Evolutionary conservation across 1,284 basidiomycete species (phyloP).

Genomic region (Stereum hirsutum): DNA sequence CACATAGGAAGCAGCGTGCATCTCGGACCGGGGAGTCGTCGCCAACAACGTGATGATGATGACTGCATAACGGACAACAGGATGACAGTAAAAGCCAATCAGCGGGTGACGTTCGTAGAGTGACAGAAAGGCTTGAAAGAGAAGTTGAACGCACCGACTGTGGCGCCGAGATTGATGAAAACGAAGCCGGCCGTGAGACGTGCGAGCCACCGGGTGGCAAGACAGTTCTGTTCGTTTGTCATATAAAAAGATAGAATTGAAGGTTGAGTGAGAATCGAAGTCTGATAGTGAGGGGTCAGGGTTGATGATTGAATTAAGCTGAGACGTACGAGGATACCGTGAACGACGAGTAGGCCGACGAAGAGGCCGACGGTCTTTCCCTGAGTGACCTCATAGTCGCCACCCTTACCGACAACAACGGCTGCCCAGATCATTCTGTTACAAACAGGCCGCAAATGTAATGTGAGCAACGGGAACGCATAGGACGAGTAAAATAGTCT

Average conservation of each 20-base stretch:
- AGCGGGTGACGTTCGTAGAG: slow-evolving; percentile 1
- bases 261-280: too few relatives aligned
- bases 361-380: slow-evolving; percentile 75
- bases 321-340: slow-evolving; percentile 51
- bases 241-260: not conserved
- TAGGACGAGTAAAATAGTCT: too few relatives aligned
- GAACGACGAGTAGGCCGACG: slow-evolving; percentile 60
- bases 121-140: not conserved
- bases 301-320: not conserved
- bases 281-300: slow-evolving; percentile 3
- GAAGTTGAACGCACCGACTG: slow-evolving; percentile 37
- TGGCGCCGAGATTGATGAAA: slow-evolving; percentile 81
- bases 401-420: slow-evolving; percentile 44
- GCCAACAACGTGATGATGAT: slow-evolving; percentile 84
- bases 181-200: slow-evolving; percentile 75
- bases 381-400: slow-evolving; percentile 39
- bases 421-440: slow-evolving; percentile 87
- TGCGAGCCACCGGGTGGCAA: slow-evolving; percentile 77
- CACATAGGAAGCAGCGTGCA: slow-evolving; percentile 75
- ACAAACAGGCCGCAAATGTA: too few relatives aligned
- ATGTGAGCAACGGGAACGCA: too few relatives aligned
- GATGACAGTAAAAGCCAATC: slow-evolving; percentile 1
- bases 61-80: slow-evolving; percentile 26
- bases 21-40: slow-evolving; percentile 66
- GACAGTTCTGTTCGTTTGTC: slow-evolving; percentile 48